Evolutionary conservation across 1,284 basidiomycete genomes (phyloP).

Genomic region (Sporisorium graminicola): DNA sequence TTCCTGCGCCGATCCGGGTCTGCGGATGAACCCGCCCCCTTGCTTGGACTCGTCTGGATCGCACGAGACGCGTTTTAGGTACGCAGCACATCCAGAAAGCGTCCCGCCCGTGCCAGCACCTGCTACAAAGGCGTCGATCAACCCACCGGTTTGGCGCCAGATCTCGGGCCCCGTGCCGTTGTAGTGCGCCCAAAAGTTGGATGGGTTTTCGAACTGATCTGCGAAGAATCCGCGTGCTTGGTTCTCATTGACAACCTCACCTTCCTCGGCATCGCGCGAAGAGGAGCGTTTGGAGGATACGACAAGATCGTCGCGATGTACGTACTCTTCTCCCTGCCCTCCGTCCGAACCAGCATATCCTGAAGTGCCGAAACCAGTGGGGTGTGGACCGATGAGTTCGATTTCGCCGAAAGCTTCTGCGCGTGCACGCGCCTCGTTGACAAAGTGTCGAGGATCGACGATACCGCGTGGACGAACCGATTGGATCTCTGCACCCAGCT

Average conservation of each 20-base stretch:
- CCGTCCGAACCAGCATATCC: constrained; percentile 29
- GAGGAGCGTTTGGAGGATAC: constrained; percentile 37
- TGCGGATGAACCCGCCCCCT: constrained; percentile 21
- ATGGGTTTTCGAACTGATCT: constrained; percentile 84
- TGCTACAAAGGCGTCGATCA: constrained; percentile 87
- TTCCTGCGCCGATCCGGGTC: constrained; percentile 29
- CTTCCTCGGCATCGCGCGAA: constrained; percentile 13
- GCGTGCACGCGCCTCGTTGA: constrained; percentile 64
- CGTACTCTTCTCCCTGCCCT: constrained; percentile 31
- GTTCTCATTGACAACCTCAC: constrained; percentile 42
- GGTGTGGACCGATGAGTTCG: constrained; percentile 55
- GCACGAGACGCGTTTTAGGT: constrained; percentile 75
- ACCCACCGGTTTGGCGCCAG: constrained; percentile 89
- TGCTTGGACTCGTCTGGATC: constrained; percentile 33
- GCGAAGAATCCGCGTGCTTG: constrained; percentile 77
- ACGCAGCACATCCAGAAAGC: constrained; percentile 85
- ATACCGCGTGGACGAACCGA: constrained; percentile 71
- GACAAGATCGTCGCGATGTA: constrained; percentile 51
- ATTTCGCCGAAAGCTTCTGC: constrained; percentile 60
- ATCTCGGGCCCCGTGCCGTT: constrained; percentile 94
- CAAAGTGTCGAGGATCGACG: constrained; percentile 67
- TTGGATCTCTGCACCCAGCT: constrained; percentile 88
- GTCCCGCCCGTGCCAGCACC: constrained; percentile 98
- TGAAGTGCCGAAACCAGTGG: constrained; percentile 21
- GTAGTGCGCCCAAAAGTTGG: constrained; percentile 91